These are phyloP conservation scores for Huntiella abstrusa DNA, from an alignment of 2,329 filamentous ascomycete species.

Conservation along the genomic window DNA sequence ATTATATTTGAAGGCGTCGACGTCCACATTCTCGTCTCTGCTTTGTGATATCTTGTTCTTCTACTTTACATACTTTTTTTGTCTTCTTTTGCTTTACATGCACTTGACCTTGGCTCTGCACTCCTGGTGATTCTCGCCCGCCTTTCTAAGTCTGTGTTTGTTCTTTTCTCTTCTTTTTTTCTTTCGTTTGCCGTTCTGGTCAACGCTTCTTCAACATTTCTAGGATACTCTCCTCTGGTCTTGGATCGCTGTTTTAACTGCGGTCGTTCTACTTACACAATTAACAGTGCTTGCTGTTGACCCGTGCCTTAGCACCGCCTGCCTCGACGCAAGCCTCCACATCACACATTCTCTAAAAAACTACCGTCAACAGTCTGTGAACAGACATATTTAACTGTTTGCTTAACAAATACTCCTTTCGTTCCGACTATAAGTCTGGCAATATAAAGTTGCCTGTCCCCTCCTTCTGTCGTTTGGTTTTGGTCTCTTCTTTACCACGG, in stretches of 20 bases:
- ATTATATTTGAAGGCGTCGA: too few relatives aligned
- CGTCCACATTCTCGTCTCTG: too few relatives aligned
- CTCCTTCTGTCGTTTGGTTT: slow-evolving; percentile 1
- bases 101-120: slow-evolving; percentile 3
- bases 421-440: too few relatives aligned
- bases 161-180: slow-evolving; percentile 4
- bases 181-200: slow-evolving; percentile 6
- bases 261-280: too few relatives aligned
- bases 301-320: too few relatives aligned
- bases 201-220: neutral
- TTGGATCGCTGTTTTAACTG: too few relatives aligned
- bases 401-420: too few relatives aligned
- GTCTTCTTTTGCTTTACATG: slow-evolving; percentile 10
- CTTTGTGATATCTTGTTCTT: neutral
- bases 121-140: slow-evolving; percentile 2
- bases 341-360: too few relatives aligned
- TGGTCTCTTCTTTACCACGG: slow-evolving; percentile 4
- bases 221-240: neutral
- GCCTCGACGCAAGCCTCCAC: too few relatives aligned
- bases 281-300: too few relatives aligned
- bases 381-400: too few relatives aligned
- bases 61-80: slow-evolving; percentile 2
- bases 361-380: too few relatives aligned
- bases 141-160: neutral
- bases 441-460: neutral